These are phyloP conservation scores for Rhododendron williamsianum DNA, from an alignment of 148 eudicot genomes.

Conservation along the genomic window DNA sequence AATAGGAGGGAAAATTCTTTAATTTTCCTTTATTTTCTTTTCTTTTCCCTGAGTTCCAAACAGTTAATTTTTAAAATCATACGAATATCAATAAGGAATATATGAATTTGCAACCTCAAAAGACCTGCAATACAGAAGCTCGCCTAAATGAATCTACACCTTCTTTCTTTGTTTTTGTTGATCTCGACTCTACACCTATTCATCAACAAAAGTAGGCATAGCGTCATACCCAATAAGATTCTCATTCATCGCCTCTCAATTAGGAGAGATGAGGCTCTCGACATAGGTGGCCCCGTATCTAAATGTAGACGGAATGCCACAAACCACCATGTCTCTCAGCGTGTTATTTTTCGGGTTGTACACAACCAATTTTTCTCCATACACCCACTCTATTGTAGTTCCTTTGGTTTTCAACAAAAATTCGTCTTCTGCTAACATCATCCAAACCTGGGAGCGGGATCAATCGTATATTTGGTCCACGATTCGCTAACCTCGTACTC, in stretches of 20 bases:
- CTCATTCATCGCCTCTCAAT: neutral
- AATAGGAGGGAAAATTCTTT: too few relatives aligned
- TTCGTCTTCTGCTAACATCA: neutral
- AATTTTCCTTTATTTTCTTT: too few relatives aligned
- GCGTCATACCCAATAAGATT: neutral
- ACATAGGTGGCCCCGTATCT: neutral
- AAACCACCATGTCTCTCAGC: neutral
- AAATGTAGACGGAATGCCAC: neutral
- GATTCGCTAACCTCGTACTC: neutral
- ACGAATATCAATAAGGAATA: neutral
- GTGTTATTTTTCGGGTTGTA: neutral
- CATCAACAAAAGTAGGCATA: neutral
- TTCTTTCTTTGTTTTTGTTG: too few relatives aligned
- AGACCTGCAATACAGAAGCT: neutral
- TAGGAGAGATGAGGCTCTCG: neutral
- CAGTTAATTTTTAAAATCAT: too few relatives aligned
- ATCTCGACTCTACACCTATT: neutral
- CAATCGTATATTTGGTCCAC: neutral
- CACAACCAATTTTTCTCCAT: neutral
- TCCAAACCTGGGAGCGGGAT: neutral
- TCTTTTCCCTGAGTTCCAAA: too few relatives aligned
- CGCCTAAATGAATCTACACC: neutral
- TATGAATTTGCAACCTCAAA: neutral
- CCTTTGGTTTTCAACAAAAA: neutral
- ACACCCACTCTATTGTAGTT: neutral